Conservation (phyloP, 306 rosid genomes). For the Ormosia semicastrata region DNA sequence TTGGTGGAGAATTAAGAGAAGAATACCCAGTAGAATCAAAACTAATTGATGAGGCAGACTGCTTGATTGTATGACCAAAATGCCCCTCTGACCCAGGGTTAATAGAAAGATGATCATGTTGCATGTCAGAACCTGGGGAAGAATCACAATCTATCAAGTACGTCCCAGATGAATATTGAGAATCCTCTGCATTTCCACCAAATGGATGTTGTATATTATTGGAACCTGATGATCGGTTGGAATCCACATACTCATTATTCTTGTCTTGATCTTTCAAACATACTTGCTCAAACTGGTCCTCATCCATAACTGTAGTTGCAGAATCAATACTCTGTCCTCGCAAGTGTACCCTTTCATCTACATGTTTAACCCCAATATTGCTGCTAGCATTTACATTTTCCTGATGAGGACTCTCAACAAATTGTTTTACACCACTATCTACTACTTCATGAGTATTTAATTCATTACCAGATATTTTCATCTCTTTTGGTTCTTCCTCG, state of each 20-base stretch:
- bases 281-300: constrained; percentile 88
- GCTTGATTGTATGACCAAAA: constrained; percentile 39
- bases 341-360: constrained; percentile 29
- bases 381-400: constrained; percentile 36
- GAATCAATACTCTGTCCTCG: constrained; percentile 44
- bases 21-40: constrained; percentile 76
- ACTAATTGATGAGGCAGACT: constrained; percentile 55
- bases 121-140: constrained; percentile 45
- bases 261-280: constrained; percentile 83
- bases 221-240: constrained; percentile 56
- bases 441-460: constrained; percentile 39
- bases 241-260: constrained; percentile 40
- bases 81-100: constrained; percentile 56
- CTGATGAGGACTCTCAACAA: constrained; percentile 34
- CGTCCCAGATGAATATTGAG: constrained; percentile 44
- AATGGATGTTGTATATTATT: constrained; percentile 45
- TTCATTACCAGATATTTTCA: constrained; percentile 41
- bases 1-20: constrained; percentile 59
- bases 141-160: constrained; percentile 46
- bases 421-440: constrained; percentile 42
- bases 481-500: constrained; percentile 67
- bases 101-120: constrained; percentile 43
- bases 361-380: constrained; percentile 33
- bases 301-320: constrained; percentile 47
- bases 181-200: constrained; percentile 57